These are phyloP conservation scores for Cicer bijugum DNA, from an alignment of 306 rosid genomes.

Conservation along the genomic window DNA sequence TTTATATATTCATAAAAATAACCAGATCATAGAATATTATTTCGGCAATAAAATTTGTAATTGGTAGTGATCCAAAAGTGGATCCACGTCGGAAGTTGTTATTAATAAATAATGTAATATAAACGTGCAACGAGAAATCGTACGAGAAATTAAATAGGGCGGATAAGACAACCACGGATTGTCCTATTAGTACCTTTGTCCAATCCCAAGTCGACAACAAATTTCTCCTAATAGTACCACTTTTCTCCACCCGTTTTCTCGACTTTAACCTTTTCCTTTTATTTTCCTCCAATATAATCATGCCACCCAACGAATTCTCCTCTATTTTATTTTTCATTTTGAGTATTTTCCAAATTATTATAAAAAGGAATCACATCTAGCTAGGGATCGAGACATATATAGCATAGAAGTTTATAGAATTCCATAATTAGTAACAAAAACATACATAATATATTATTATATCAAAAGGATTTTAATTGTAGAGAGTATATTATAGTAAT, in stretches of 20 bases:
- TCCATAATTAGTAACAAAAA: not conserved
- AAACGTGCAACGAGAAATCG: conserved; percentile 15
- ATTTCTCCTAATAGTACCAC: conserved; percentile 28
- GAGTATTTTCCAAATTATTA: not conserved
- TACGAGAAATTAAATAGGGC: conserved; percentile 7
- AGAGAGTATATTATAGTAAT: not conserved
- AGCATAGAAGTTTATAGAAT: conserved; percentile 16
- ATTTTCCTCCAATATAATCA: conserved; percentile 27
- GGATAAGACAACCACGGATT: conserved; percentile 34
- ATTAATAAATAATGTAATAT: no score
- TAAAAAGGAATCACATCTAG: not conserved
- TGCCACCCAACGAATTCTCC: conserved; percentile 18
- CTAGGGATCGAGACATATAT: conserved; percentile 7
- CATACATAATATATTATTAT: not conserved
- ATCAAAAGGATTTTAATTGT: no score
- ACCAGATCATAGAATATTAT: no score
- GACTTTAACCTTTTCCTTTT: conserved; percentile 13
- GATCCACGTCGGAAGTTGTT: no score
- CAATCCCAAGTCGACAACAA: conserved; percentile 51
- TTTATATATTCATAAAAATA: no score
- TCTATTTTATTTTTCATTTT: not conserved
- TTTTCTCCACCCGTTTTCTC: not conserved
- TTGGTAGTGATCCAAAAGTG: no score
- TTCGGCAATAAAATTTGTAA: no score
- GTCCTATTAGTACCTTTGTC: not conserved